Percentiles rank a stretch among this genome's conserved stretches.
Evolutionary conservation across 805 yeast species (phyloP).

Genomic region (Wickerhamiella azymoides): DNA sequence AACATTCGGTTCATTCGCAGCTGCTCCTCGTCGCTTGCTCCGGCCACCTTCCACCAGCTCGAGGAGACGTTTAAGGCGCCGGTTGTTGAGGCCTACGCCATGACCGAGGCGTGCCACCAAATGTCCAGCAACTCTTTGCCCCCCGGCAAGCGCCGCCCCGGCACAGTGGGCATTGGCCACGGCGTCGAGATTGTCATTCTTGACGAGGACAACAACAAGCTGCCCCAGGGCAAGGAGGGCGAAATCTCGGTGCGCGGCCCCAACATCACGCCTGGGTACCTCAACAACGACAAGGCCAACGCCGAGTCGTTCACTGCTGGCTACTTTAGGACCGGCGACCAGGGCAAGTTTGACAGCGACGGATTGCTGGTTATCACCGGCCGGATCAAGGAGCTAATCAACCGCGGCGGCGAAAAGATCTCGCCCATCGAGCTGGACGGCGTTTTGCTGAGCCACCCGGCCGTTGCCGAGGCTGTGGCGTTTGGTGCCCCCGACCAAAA

Average conservation of each 20-base stretch:
- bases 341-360: conserved; percentile 47
- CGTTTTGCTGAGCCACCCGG: conserved; percentile 43
- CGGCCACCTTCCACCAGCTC: conserved; percentile 43
- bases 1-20: conserved; percentile 53
- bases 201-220: conserved; percentile 34
- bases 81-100: conserved; percentile 63
- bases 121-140: conserved; percentile 62
- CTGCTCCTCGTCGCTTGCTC: conserved; percentile 60
- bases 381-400: conserved; percentile 58
- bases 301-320: conserved; percentile 50
- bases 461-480: conserved; percentile 55
- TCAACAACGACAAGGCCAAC: conserved; percentile 60
- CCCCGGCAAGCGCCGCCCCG: conserved; percentile 50
- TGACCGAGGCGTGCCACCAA: conserved; percentile 74
- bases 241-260: conserved; percentile 57
- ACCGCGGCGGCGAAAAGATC: conserved; percentile 68
- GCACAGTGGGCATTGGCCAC: conserved; percentile 61
- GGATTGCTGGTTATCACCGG: conserved; percentile 53
- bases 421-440: conserved; percentile 60
- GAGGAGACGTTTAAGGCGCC: conserved; percentile 50
- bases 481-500: conserved; percentile 54
- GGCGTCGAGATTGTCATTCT: conserved; percentile 51
- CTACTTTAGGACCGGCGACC: conserved; percentile 69
- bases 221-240: conserved; percentile 43
- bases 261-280: conserved; percentile 58